These are phyloP conservation scores for Pythium periplocum DNA, from an alignment of 352 stramenopile genomes.

Conservation along the genomic window DNA sequence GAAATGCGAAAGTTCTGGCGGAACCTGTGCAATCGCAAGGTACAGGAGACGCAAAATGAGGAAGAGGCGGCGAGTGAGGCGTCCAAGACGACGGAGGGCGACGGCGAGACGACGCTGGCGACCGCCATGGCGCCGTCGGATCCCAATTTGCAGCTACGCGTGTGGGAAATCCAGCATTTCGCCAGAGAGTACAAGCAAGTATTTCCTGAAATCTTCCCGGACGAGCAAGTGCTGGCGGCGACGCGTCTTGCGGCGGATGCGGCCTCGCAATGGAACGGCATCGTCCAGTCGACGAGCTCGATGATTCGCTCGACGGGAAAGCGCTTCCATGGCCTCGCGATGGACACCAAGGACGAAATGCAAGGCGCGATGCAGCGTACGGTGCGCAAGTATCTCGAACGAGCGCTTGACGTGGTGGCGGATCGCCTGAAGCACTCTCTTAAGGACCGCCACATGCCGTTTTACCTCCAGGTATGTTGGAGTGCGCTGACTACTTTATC, in stretches of 20 bases:
- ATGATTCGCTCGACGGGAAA: conserved; percentile 81
- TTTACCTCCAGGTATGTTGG: conserved; percentile 49
- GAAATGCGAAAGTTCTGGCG: conserved; percentile 78
- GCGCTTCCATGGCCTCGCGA: conserved; percentile 76
- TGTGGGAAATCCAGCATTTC: conserved; percentile 69
- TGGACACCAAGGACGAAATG: conserved; percentile 81
- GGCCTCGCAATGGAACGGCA: conserved; percentile 44
- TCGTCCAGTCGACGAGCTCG: conserved; percentile 71
- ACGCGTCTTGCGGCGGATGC: conserved; percentile 36
- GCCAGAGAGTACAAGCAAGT: conserved; percentile 79
- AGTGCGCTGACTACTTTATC: too few species aligned
- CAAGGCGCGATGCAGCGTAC: conserved; percentile 78
- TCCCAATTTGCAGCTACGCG: conserved; percentile 22
- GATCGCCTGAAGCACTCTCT: conserved; percentile 66
- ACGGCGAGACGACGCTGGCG: not conserved
- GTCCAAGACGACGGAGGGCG: not conserved
- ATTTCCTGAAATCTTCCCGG: conserved; percentile 74
- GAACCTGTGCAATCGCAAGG: conserved; percentile 52
- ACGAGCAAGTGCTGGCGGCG: conserved; percentile 56
- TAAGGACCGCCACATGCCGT: conserved; percentile 82
- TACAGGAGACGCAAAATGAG: conserved; percentile 8
- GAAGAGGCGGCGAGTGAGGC: not conserved
- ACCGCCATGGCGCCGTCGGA: not conserved
- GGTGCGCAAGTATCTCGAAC: conserved; percentile 68
- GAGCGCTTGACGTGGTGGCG: conserved; percentile 71